A percentile compares a stretch with the other conserved stretches of the same genome.
phyloP scores from a whole-genome alignment of 2,329 filamentous ascomycete genomes.

The Xenosphaeropsis pyriputrescens region DNA sequence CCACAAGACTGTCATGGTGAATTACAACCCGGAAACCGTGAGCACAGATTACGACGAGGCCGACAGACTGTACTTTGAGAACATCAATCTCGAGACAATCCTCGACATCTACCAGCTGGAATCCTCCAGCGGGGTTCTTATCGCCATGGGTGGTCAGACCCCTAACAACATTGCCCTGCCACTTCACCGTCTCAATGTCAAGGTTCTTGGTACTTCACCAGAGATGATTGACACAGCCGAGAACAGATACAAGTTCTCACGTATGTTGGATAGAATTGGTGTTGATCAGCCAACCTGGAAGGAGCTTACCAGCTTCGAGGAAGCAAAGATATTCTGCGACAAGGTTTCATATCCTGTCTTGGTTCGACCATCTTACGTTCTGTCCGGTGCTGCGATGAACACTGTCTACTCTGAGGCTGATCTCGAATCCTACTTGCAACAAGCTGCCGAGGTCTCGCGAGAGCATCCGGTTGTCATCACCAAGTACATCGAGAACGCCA shows the following conservation, averaged over 20 bases:
- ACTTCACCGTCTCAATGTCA: constrained; percentile 76
- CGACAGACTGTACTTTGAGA: constrained; percentile 91
- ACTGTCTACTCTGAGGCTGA: constrained; percentile 96
- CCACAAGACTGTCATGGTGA: constrained; percentile 93
- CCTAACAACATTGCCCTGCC: constrained; percentile 95
- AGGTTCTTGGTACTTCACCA: constrained; percentile 86
- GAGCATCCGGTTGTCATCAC: constrained; percentile 97
- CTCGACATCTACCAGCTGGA: constrained; percentile 91
- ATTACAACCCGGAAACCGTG: constrained; percentile 85
- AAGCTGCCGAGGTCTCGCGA: constrained; percentile 84
- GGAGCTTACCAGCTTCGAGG: constrained; percentile 87
- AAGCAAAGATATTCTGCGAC: constrained; percentile 76
- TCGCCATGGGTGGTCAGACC: constrained; percentile 94
- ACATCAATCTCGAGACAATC: constrained; percentile 79
- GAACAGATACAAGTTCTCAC: constrained; percentile 97
- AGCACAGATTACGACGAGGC: constrained; percentile 89
- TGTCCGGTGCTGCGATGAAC: constrained; percentile 98
- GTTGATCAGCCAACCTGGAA: constrained; percentile 98
- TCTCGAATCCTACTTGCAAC: constrained; percentile 72
- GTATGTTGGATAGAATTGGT: constrained; percentile 87
- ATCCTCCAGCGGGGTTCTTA: constrained; percentile 67
- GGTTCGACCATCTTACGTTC: constrained; percentile 88
- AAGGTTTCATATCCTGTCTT: constrained; percentile 86
- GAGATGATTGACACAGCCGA: constrained; percentile 98
- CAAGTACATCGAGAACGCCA: constrained; percentile 98